Base-by-base conservation (phyloP, 768 basidiomycete species). In the Coprinopsis strossmayeri region DNA sequence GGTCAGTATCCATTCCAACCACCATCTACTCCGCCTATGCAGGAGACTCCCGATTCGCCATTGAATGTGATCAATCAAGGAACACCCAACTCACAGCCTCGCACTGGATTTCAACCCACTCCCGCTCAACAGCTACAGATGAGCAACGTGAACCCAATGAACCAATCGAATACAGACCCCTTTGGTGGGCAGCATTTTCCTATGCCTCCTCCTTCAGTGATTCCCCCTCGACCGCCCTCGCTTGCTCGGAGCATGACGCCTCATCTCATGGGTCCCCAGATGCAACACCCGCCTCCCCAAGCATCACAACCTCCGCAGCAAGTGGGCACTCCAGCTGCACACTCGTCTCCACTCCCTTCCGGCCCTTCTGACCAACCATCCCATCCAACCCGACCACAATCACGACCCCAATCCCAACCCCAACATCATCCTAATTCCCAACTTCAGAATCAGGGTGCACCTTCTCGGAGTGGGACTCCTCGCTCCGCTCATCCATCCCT, bases 181-280 rank as follows among this genome's bases (percentile, higher is more conserved):
- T 40, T 55, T 17, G 55, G 57, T 41, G 39, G 48, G 20, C 38
- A 52, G 3, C 50, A 65, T 54, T 73, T 71, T 45, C 61, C 61
- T 20, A 64, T 64, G 70, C 61, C 64, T 51, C 61, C 73, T 59
- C 55, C 61, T 51, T 34, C 60, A 44, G 37, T 55, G 60, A 66
- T 61, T 3, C 70, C 59, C 47, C 57, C 70, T 28, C 70, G 70
- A 53, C 71, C 76, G 11, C 69, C 76, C 40, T 73, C 73, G 39
- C 72, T 72, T 38, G 18, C 9, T 18, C 35, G 5, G 10, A 17
- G 10, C 18, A 38, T 38, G 37, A 50, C 61, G 15, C 30, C 50
- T 61, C 69, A 43, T 59, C 66, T 47, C 58, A 64, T 49, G 54
- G 54, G 26, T 34, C 60, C 56, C 18, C 60, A 53, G 28, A 50